Evolutionary conservation across 352 stramenopile genomes (phyloP), one percentile per base, ranked within the genome.

Genomic region (Globisporangium heterothallicum): DNA sequence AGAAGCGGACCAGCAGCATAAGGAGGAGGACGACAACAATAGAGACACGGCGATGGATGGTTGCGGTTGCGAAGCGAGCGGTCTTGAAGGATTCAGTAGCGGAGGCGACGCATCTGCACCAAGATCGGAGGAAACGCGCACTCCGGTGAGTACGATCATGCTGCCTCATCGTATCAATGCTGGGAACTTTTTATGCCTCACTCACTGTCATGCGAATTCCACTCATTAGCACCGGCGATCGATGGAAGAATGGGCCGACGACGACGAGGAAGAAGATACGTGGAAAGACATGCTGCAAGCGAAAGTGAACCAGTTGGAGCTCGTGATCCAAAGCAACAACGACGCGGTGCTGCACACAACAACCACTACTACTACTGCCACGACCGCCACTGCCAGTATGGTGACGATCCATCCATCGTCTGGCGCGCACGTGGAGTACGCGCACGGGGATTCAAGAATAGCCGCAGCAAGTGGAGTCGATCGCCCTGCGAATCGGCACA

Each of bases 231-330:
- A 72, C 38, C 64, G 61, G 3, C 78, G 69, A 43, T 84, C 77
- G 0, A 89, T 92, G 51, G 77, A 81, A 36, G 71, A 88, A 19
- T 92, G 80, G 80, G 77, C 72, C 3, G 80, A 89, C 8, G 72
- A 88, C 12, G 80, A 92, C 21, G 80, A 89, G 13, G 80, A 92
- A 54, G 80, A 89, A 46, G 80, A 92, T 30, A 73, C 70, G 35
- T 92, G 75, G 75, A 89, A 87, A 54, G 80, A 92, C 6, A 67
- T 74, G 47, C 64, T 92, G 45, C 80, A 92, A 64, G 76, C 75
- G 35, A 79, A 79, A 18, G 78, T 92, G 14, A 83, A 88, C 43
- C 74, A 92, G 49, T 54, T 92, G 36, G 76, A 88, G 53, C 70
- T 88, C 14, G 71, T 74, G 18, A 66, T 83, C 34, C 72, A 74